phyloP scores from a whole-genome alignment of 805 yeast genomes.

The Schizosaccharomyces pombe region DNA sequence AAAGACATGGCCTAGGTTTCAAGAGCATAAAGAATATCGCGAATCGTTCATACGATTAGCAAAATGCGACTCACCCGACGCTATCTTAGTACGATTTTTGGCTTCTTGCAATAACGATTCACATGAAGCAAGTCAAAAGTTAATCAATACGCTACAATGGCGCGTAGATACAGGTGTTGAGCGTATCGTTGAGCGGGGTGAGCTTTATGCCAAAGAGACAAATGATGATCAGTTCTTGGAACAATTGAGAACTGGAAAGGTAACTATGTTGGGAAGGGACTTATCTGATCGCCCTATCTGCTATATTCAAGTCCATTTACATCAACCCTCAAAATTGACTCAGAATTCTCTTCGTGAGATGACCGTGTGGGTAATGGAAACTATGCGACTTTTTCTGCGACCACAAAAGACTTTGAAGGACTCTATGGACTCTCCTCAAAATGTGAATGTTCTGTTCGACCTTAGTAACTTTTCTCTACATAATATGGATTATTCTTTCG shows the following conservation, averaged over 20 bases:
- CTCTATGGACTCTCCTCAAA: slow-evolving; percentile 28
- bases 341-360: slow-evolving; percentile 50
- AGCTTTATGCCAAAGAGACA: slow-evolving; percentile 30
- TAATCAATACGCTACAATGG: slow-evolving; percentile 72
- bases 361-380: slow-evolving; percentile 57
- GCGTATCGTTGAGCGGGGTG: slow-evolving; percentile 44
- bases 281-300: slow-evolving; percentile 55
- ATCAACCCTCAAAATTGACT: slow-evolving; percentile 42
- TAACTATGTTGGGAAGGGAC: slow-evolving; percentile 55
- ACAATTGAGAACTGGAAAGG: slow-evolving; percentile 44
- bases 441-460: slow-evolving; percentile 68
- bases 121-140: slow-evolving; percentile 59
- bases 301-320: slow-evolving; percentile 55
- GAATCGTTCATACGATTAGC: slow-evolving; percentile 33
- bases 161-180: slow-evolving; percentile 39
- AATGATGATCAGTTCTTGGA: slow-evolving; percentile 22
- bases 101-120: slow-evolving; percentile 90
- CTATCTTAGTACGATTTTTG: slow-evolving; percentile 57
- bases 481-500: slow-evolving; percentile 82
- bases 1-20: background rate
- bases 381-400: slow-evolving; percentile 46
- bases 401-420: slow-evolving; percentile 20
- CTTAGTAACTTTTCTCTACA: slow-evolving; percentile 61
- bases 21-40: slow-evolving; percentile 18
- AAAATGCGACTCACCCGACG: slow-evolving; percentile 67